Percentiles rank a stretch among this genome's conserved stretches.
phyloP scores from a whole-genome alignment of 2,329 filamentous ascomycete genomes.

The Fusarium citri region DNA sequence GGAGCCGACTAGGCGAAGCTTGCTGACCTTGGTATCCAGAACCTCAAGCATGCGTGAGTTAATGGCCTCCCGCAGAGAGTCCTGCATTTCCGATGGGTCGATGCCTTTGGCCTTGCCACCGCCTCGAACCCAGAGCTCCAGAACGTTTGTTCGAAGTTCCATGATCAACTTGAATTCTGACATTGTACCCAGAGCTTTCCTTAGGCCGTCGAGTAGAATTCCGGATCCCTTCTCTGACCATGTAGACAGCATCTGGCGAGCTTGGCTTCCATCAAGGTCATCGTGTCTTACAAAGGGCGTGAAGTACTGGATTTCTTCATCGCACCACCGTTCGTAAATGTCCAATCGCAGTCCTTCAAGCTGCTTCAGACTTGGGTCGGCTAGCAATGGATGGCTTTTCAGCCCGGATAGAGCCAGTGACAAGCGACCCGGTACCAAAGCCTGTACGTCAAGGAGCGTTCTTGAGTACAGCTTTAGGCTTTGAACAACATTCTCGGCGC shows the following conservation, averaged over 20 bases:
- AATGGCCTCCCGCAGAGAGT: slow-evolving; percentile 74
- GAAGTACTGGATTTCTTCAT: slow-evolving; percentile 84
- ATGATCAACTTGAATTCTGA: slow-evolving; percentile 76
- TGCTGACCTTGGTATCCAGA: slow-evolving; percentile 71
- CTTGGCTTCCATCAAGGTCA: slow-evolving; percentile 72
- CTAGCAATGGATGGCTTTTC: slow-evolving; percentile 77
- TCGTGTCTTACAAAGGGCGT: slow-evolving; percentile 89
- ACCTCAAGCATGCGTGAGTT: slow-evolving; percentile 75
- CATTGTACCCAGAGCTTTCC: slow-evolving; percentile 68
- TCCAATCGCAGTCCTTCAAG: slow-evolving; percentile 81
- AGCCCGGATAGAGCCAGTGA: slow-evolving; percentile 75
- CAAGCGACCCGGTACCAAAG: slow-evolving; percentile 78
- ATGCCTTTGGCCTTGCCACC: slow-evolving; percentile 73
- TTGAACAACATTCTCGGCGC: slow-evolving; percentile 65
- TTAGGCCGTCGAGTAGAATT: slow-evolving; percentile 71
- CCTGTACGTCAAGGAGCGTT: slow-evolving; percentile 82
- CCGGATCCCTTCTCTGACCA: slow-evolving; percentile 74
- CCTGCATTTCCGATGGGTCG: slow-evolving; percentile 74
- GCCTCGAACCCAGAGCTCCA: slow-evolving; percentile 81
- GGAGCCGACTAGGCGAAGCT: slow-evolving; percentile 72
- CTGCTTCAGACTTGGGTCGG: slow-evolving; percentile 73
- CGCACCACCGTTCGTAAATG: slow-evolving; percentile 81
- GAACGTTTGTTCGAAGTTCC: slow-evolving; percentile 73
- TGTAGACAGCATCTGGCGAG: slow-evolving; percentile 67
- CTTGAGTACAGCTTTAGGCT: slow-evolving; percentile 79